Percentiles rank a stretch among this genome's conserved stretches.
Evolutionary conservation across 352 stramenopile genomes (phyloP).

Genomic region (Hyaloperonospora brassicae): DNA sequence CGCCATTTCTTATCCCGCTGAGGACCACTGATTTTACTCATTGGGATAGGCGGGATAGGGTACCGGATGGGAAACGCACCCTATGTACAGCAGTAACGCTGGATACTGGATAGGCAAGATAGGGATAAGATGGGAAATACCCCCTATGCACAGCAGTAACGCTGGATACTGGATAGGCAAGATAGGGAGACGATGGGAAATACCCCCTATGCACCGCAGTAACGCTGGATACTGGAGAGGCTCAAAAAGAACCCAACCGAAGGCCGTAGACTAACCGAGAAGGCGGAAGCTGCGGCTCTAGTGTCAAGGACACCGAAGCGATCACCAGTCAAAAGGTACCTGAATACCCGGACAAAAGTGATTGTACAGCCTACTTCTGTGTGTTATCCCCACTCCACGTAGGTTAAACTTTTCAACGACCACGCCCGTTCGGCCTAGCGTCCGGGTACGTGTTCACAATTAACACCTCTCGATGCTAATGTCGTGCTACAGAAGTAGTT

Average conservation of each 20-base stretch:
- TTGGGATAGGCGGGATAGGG: not conserved
- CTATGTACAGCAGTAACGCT: too few species aligned
- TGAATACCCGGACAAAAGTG: constrained; percentile 8
- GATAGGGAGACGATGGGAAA: too few species aligned
- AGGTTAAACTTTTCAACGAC: not conserved
- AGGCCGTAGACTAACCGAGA: not conserved
- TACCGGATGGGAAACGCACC: too few species aligned
- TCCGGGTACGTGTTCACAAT: not conserved
- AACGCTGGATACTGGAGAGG: too few species aligned
- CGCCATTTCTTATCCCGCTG: constrained; percentile 1
- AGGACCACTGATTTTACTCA: not conserved
- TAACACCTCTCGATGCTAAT: not conserved
- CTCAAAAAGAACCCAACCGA: too few species aligned
- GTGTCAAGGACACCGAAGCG: constrained; percentile 8
- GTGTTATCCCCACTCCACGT: not conserved
- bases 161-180: too few species aligned
- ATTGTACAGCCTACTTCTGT: constrained; percentile 7
- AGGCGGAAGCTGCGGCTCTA: constrained; percentile 5
- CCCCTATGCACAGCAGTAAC: too few species aligned
- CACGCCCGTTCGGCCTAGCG: not conserved
- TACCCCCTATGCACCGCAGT: too few species aligned
- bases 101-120: too few species aligned
- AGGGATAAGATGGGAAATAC: too few species aligned
- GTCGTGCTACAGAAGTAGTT: not conserved
- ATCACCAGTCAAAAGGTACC: constrained; percentile 8